Evolutionary conservation across 768 basidiomycete genomes (phyloP).

Genomic region (Lyophyllum shimeji): DNA sequence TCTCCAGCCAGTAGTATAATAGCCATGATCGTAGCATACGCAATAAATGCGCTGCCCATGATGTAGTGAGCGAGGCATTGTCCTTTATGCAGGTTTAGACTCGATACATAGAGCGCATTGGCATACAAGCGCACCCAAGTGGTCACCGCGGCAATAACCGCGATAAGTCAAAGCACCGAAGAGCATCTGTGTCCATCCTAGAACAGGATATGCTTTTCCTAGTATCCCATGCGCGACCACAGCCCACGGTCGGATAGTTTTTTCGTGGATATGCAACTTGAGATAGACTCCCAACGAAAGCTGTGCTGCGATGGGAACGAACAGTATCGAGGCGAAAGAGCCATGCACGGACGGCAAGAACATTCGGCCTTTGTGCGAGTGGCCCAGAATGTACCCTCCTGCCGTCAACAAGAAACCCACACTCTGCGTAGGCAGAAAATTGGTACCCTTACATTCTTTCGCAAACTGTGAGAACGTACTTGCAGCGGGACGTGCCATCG

Average conservation of each 20-base stretch:
- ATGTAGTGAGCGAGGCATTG: slow-evolving; percentile 91
- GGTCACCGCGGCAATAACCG: slow-evolving; percentile 78
- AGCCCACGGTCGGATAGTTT: slow-evolving; percentile 66
- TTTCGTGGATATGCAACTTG: slow-evolving; percentile 88
- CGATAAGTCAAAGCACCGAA: slow-evolving; percentile 77
- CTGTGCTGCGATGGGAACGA: slow-evolving; percentile 67
- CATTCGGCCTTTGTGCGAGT: slow-evolving; percentile 78
- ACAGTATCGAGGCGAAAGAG: slow-evolving; percentile 60
- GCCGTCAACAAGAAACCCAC: slow-evolving; percentile 68
- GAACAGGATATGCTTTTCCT: slow-evolving; percentile 79
- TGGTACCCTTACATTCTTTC: background rate
- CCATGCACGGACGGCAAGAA: slow-evolving; percentile 80
- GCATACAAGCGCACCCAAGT: slow-evolving; percentile 43
- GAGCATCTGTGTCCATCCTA: slow-evolving; percentile 89
- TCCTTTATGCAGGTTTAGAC: slow-evolving; percentile 27
- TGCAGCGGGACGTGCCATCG: slow-evolving; percentile 92
- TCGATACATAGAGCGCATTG: background rate
- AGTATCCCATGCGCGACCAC: slow-evolving; percentile 74
- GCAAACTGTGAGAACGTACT: slow-evolving; percentile 34
- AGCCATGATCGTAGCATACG: slow-evolving; percentile 79
- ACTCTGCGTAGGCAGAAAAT: slow-evolving; percentile 37
- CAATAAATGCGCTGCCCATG: slow-evolving; percentile 91
- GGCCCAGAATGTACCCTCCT: slow-evolving; percentile 80
- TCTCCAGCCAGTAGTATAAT: slow-evolving; percentile 78
- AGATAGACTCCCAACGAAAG: slow-evolving; percentile 81